These are phyloP conservation scores for Ophiostoma quercus DNA, from an alignment of 2,329 filamentous ascomycete species.

Conservation along the genomic window DNA sequence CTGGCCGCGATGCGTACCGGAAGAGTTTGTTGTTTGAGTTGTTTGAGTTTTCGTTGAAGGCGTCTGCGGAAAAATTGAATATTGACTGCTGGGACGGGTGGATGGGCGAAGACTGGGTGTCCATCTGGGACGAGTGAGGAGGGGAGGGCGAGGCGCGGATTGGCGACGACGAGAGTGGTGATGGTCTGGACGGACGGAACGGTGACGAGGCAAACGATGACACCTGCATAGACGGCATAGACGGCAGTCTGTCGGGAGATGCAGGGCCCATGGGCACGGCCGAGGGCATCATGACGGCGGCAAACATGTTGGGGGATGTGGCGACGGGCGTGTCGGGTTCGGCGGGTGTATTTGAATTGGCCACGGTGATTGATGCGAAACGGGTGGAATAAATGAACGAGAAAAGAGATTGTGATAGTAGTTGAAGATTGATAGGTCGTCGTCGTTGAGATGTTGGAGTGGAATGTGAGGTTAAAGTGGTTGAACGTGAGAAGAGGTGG, in stretches of 20 bases:
- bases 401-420: background rate
- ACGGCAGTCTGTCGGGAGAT: slow-evolving; percentile 38
- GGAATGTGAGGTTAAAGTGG: slow-evolving; percentile 2
- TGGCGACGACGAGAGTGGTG: slow-evolving; percentile 56
- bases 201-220: slow-evolving; percentile 33
- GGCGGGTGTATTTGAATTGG: background rate
- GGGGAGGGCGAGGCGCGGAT: slow-evolving; percentile 47
- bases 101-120: slow-evolving; percentile 43
- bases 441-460: background rate
- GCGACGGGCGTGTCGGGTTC: slow-evolving; percentile 10
- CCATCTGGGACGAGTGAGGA: slow-evolving; percentile 29
- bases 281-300: slow-evolving; percentile 22
- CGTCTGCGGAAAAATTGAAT: background rate
- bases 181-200: slow-evolving; percentile 46
- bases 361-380: background rate
- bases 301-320: slow-evolving; percentile 24
- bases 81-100: background rate
- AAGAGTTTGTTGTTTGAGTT: slow-evolving; percentile 29
- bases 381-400: background rate
- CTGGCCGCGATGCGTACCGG: slow-evolving; percentile 50
- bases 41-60: background rate
- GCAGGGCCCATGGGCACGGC: slow-evolving; percentile 27
- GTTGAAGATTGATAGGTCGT: background rate
- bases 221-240: slow-evolving; percentile 44
- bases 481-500: background rate